Evolutionary conservation across 2,329 filamentous ascomycete species (phyloP).

Genomic region (Ceratocystis diversiconidia): DNA sequence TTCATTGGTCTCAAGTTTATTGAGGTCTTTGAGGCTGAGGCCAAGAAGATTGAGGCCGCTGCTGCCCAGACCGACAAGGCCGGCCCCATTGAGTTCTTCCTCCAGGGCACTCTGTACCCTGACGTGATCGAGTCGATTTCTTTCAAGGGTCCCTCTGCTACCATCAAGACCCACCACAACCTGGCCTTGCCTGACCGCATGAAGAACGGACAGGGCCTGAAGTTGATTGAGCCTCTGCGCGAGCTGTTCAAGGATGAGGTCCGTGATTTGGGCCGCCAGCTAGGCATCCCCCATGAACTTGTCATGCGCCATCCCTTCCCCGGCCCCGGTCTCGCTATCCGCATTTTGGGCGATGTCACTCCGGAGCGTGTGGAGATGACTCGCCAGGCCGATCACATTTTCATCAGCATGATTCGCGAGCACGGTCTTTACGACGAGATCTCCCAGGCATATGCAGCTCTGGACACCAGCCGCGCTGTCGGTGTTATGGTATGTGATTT

Average conservation of each 20-base stretch:
- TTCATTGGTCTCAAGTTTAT: constrained; percentile 62
- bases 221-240: constrained; percentile 64
- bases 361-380: constrained; percentile 65
- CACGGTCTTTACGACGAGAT: constrained; percentile 56
- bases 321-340: constrained; percentile 51
- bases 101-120: constrained; percentile 70
- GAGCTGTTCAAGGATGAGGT: constrained; percentile 63
- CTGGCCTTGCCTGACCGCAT: constrained; percentile 49
- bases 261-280: constrained; percentile 23
- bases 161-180: constrained; percentile 52
- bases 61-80: constrained; percentile 51
- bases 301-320: constrained; percentile 24
- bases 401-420: constrained; percentile 59
- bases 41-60: constrained; percentile 31
- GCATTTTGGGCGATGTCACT: constrained; percentile 75
- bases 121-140: constrained; percentile 35
- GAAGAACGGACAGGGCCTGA: constrained; percentile 37
- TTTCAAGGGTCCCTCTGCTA: constrained; percentile 36
- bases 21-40: constrained; percentile 66
- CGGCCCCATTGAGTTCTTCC: constrained; percentile 69
- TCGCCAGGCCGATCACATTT: constrained; percentile 60
- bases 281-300: constrained; percentile 26
- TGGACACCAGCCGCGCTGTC: constrained; percentile 19
- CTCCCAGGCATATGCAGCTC: constrained; percentile 19
- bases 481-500: constrained; percentile 18